Percentiles rank a stretch among this genome's conserved stretches.
phyloP scores from a whole-genome alignment of 2,329 filamentous ascomycete species.

The Cordyceps militaris region DNA sequence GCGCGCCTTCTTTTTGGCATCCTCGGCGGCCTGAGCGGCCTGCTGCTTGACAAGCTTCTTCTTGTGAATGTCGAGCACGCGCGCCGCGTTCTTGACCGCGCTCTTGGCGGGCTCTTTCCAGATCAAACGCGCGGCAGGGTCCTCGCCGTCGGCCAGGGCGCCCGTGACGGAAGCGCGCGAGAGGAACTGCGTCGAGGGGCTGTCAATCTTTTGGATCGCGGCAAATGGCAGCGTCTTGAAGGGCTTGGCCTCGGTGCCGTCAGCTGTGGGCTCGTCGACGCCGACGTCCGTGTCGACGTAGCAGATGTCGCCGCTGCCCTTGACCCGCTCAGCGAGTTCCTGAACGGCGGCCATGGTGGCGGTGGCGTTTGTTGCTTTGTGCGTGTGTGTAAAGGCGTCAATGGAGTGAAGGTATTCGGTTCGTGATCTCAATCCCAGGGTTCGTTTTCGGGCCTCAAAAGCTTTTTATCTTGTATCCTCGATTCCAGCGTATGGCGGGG shows the following conservation, averaged over 20 bases:
- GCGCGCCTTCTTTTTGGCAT: conserved; percentile 65
- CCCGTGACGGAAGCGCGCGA: conserved; percentile 61
- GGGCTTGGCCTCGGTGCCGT: conserved; percentile 64
- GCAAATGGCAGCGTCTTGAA: conserved; percentile 78
- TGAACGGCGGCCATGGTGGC: conserved; percentile 36
- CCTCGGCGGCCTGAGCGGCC: conserved; percentile 63
- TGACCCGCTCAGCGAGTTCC: conserved; percentile 45
- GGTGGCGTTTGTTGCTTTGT: not conserved
- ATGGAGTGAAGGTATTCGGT: not conserved
- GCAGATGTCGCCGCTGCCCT: conserved; percentile 40
- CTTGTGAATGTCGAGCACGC: conserved; percentile 66
- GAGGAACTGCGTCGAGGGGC: conserved; percentile 54
- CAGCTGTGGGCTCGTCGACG: conserved; percentile 58
- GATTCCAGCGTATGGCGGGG: conserved; percentile 6
- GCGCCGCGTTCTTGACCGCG: conserved; percentile 76
- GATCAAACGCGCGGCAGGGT: conserved; percentile 54
- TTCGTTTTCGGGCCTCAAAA: not conserved
- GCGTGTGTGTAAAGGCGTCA: not conserved
- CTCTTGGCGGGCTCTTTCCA: conserved; percentile 83
- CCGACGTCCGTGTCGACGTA: conserved; percentile 80
- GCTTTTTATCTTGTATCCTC: not conserved
- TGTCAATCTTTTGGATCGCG: conserved; percentile 61
- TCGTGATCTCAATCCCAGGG: not conserved
- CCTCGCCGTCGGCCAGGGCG: conserved; percentile 52
- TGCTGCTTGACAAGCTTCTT: conserved; percentile 78